phyloP scores from a whole-genome alignment of 2,329 filamentous ascomycete genomes.

The Exophiala phaeomuriformis region DNA sequence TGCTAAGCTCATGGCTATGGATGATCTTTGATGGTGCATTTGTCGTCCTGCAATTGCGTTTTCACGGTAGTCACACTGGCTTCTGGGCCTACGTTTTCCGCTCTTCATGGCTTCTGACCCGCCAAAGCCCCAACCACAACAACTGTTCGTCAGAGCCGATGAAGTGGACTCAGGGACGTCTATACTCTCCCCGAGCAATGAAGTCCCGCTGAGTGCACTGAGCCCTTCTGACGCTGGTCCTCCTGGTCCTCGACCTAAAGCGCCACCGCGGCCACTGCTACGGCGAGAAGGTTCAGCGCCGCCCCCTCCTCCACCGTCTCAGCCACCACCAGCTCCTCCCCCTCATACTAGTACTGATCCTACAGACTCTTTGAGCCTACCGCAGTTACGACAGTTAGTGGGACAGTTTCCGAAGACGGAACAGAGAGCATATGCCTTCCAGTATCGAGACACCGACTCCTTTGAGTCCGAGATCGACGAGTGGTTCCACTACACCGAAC shows the following conservation, averaged over 20 bases:
- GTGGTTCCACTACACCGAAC: slow-evolving; percentile 87
- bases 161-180: slow-evolving; percentile 44
- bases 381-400: slow-evolving; percentile 65
- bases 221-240: slow-evolving; percentile 7
- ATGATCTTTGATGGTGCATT: too few relatives aligned
- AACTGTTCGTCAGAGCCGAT: slow-evolving; percentile 40
- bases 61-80: too few relatives aligned
- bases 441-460: slow-evolving; percentile 63
- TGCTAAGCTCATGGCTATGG: too few relatives aligned
- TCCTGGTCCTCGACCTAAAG: slow-evolving; percentile 12
- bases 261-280: slow-evolving; percentile 26
- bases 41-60: too few relatives aligned
- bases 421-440: slow-evolving; percentile 74
- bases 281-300: slow-evolving; percentile 33
- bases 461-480: slow-evolving; percentile 89
- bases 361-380: slow-evolving; percentile 65
- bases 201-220: slow-evolving; percentile 21
- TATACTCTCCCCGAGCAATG: slow-evolving; percentile 34
- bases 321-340: slow-evolving; percentile 38
- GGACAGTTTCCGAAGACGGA: slow-evolving; percentile 65
- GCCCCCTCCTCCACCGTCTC: slow-evolving; percentile 41
- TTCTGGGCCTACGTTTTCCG: not conserved
- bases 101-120: slow-evolving; percentile 9
- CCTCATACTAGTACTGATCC: slow-evolving; percentile 33
- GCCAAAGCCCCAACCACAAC: slow-evolving; percentile 10